phyloP scores from a whole-genome alignment of 176 grass and related monocot species.

The Zizania latifolia region DNA sequence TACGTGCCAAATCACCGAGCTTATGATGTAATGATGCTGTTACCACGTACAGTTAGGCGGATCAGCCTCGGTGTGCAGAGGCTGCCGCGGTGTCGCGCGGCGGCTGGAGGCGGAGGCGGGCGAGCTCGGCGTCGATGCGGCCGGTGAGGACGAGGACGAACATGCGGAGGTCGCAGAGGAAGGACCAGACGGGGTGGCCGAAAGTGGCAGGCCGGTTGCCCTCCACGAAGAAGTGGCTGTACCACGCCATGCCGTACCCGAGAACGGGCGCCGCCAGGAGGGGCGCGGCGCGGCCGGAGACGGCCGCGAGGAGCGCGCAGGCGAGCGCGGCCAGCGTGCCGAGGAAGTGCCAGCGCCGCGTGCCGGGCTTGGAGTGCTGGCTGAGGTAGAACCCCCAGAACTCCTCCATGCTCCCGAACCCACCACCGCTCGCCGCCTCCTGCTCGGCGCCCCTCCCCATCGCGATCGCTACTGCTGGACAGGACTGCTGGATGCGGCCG shows the following conservation, averaged over 20 bases:
- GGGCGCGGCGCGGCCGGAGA: constrained; percentile 37
- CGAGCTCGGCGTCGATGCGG: constrained; percentile 63
- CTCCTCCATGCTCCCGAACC: constrained; percentile 60
- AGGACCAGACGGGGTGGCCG: constrained; percentile 70
- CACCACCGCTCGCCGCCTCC: background rate
- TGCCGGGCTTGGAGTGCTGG: constrained; percentile 70
- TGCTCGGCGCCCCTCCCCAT: constrained; percentile 7
- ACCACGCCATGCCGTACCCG: constrained; percentile 77
- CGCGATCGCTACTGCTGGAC: background rate
- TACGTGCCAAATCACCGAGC: background rate
- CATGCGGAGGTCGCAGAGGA: constrained; percentile 75
- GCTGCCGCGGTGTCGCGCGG: background rate
- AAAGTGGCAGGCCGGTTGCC: constrained; percentile 66
- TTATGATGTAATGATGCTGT: background rate
- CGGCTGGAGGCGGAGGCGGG: constrained; percentile 38
- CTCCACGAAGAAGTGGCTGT: constrained; percentile 88
- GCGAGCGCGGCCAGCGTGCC: constrained; percentile 51
- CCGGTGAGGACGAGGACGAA: constrained; percentile 65
- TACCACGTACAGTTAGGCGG: background rate
- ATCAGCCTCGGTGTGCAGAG: constrained; percentile 19
- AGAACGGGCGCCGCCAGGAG: constrained; percentile 41
- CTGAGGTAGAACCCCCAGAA: constrained; percentile 87
- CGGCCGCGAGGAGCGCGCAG: constrained; percentile 44
- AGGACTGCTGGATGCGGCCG: background rate
- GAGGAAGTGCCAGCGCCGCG: constrained; percentile 70